Percentiles rank a stretch among this genome's conserved stretches.
Conservation (phyloP, 2,329 filamentous ascomycete species). For the Trichoderma koningii region DNA sequence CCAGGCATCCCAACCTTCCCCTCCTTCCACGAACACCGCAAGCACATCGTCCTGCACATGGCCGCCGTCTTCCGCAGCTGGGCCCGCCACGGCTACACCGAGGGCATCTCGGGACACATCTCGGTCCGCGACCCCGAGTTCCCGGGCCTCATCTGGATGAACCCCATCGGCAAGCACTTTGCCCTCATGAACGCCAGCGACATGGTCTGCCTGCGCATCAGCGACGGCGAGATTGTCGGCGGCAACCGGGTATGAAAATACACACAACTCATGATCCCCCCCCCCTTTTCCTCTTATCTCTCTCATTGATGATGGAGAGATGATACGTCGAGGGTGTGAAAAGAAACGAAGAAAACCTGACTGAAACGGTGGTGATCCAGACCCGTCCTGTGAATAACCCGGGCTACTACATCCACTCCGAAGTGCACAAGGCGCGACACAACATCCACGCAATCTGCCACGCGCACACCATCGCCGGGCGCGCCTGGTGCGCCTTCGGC, state of each 20-base stretch:
- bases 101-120: conserved; percentile 57
- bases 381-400: conserved; percentile 64
- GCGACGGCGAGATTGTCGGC: conserved; percentile 61
- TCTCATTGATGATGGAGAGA: too few relatives aligned
- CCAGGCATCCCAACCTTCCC: conserved; percentile 48
- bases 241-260: conserved; percentile 52
- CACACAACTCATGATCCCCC: not conserved
- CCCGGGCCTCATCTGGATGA: conserved; percentile 66
- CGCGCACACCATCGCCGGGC: conserved; percentile 65
- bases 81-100: conserved; percentile 37
- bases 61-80: conserved; percentile 55
- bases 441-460: conserved; percentile 70
- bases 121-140: conserved; percentile 66
- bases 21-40: conserved; percentile 51
- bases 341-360: too few relatives aligned
- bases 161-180: conserved; percentile 69
- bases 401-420: conserved; percentile 70
- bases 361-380: conserved; percentile 14
- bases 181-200: conserved; percentile 66
- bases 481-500: conserved; percentile 68
- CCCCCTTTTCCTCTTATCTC: too few relatives aligned
- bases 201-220: conserved; percentile 65
- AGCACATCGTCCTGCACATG: conserved; percentile 67
- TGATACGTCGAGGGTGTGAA: too few relatives aligned
- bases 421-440: conserved; percentile 65